phyloP scores from a whole-genome alignment of 1,284 basidiomycete genomes.

The Ceratobasidium papillatum region DNA sequence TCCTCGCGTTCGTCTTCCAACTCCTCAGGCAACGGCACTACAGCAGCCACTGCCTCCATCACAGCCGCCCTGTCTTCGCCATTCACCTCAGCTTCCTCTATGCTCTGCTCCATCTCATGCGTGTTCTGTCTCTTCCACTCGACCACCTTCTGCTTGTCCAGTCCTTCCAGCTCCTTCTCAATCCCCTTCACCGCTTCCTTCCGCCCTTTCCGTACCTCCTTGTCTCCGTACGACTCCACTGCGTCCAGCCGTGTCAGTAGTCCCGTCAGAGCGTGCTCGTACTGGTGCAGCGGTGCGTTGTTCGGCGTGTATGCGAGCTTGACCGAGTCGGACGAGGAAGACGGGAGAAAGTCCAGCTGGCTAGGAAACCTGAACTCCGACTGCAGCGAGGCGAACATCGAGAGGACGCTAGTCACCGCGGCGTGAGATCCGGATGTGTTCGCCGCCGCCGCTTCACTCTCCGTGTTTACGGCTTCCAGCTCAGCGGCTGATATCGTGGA shows the following conservation, averaged over 20 bases:
- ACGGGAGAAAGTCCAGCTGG: conserved; percentile 39
- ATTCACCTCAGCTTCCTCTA: no score
- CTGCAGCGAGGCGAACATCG: conserved; percentile 34
- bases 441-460: neutral
- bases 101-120: neutral
- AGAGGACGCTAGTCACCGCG: conserved; percentile 35
- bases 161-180: conserved; percentile 66
- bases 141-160: conserved; percentile 57
- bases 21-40: neutral
- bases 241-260: conserved; percentile 71
- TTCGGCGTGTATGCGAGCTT: conserved; percentile 59
- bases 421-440: conserved; percentile 32
- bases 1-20: neutral
- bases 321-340: conserved; percentile 43
- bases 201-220: conserved; percentile 63
- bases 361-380: conserved; percentile 42
- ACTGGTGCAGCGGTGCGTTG: conserved; percentile 66
- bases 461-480: neutral
- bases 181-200: conserved; percentile 67
- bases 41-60: neutral
- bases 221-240: conserved; percentile 70
- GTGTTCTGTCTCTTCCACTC: conserved; percentile 47
- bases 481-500: neutral
- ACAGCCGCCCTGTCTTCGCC: no score
- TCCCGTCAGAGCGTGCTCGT: conserved; percentile 67